Base-by-base conservation (phyloP, 1,284 basidiomycete genomes). In the Ustilago hordei region DNA sequence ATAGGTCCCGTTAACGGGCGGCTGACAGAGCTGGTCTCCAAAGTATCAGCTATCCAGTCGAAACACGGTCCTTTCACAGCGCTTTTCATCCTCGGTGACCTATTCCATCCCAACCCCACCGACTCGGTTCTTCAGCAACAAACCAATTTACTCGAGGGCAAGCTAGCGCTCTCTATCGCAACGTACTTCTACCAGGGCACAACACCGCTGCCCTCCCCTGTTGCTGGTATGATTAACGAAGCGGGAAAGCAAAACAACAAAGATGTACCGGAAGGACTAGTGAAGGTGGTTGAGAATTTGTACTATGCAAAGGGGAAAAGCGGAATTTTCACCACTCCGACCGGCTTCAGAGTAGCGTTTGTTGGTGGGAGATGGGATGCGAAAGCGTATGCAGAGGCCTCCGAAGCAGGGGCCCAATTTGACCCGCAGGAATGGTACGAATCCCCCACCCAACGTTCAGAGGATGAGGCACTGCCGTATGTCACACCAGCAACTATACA, bases 11-110 rank as follows among this genome's bases (percentile, higher is more conserved):
- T 93, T 13, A 88, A 89, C n/a, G 94, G 94, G 13, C 90, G 90
- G 0, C 90, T 98, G 78, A 87, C 88, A 47, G 90, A 91, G 15
- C 88, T 97, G 17, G 91, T 94, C 79, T 85, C 90, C 61, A 98
- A 97, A 88, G 90, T 97, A 75, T 91, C 91, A 60, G 89, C 91
- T 23, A 95, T 98, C 81, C 91, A 99, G 87, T 89, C 90, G 65
- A 98, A 98, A 86, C 93, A 98, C 87, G 95, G 95, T 63, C 94
- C 94, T 80, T 99, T 99, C 84, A 92, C 95, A 81, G 90, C 95
- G 41, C 91, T 93, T 19, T 89, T 99, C 52, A 92, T 95, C 78
- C 88, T 91, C 3, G 95, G 96, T 6, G 95, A 99, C 87, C 93
- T 98, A 86, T 99, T 99, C 87, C 91, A 54, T n/a, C 54, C 66